Evolutionary conservation across 192 early-diverging fungal genomes (phyloP).

Genomic region (Kickxella alabastrina): DNA sequence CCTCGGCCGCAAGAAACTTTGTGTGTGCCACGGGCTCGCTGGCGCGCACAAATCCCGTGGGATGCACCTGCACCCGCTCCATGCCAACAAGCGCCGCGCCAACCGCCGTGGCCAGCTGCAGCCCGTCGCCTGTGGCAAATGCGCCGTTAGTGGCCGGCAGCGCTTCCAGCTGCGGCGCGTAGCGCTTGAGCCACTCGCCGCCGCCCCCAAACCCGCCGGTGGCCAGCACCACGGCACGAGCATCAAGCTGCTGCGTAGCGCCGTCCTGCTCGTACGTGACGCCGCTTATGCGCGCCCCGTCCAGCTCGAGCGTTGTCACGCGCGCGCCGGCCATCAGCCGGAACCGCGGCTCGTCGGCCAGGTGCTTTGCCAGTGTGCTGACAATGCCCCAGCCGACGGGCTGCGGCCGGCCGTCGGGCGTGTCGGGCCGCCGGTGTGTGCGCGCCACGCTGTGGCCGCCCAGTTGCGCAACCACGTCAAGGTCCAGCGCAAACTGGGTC

Average conservation of each 20-base stretch:
- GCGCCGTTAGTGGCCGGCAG: constrained; percentile 91
- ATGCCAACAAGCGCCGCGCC: constrained; percentile 88
- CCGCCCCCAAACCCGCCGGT: constrained; percentile 97
- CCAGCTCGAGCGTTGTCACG: constrained; percentile 68
- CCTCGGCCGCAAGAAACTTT: constrained; percentile 95
- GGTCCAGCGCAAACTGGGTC: constrained; percentile 81
- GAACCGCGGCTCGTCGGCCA: constrained; percentile 73
- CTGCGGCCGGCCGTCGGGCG: constrained; percentile 60
- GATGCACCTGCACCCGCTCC: constrained; percentile 96
- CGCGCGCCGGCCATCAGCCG: constrained; percentile 80
- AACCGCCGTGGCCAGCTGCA: constrained; percentile 75
- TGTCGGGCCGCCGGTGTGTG: constrained; percentile 71
- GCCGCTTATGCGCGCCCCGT: constrained; percentile 67
- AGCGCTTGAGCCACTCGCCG: constrained; percentile 78
- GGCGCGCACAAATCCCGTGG: constrained; percentile 91
- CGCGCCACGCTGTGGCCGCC: constrained; percentile 92
- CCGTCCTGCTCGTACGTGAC: constrained; percentile 65
- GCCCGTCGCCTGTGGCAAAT: constrained; percentile 93
- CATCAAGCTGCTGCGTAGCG: constrained; percentile 50
- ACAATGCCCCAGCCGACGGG: constrained; percentile 94
- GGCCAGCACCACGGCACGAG: constrained; percentile 79
- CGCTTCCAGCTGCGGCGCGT: constrained; percentile 70
- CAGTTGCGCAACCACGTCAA: constrained; percentile 82
- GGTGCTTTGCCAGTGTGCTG: constrained; percentile 78
- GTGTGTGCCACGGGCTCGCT: constrained; percentile 84